Evolutionary conservation across 441 rosid genomes (phyloP).

Genomic region (Adansonia madagascariensis): DNA sequence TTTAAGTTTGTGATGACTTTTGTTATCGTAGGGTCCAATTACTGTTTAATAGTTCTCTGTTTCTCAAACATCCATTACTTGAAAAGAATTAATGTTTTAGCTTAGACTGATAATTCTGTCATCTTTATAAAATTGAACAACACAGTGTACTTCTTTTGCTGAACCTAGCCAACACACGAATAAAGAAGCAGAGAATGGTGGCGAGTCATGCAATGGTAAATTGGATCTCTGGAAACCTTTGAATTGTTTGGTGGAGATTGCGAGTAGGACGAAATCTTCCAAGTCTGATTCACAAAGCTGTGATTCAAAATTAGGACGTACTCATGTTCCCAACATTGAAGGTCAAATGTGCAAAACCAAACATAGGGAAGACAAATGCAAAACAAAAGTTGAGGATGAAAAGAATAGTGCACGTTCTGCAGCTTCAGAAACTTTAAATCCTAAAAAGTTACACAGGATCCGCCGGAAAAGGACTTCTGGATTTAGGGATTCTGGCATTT

Average conservation of each 20-base stretch:
- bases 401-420: conserved; percentile 43
- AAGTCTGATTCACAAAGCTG: conserved; percentile 50
- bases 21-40: conserved; percentile 9
- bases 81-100: not conserved
- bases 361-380: conserved; percentile 48
- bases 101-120: conserved; percentile 17
- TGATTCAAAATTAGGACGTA: conserved; percentile 52
- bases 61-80: not conserved
- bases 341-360: conserved; percentile 39
- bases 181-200: conserved; percentile 41
- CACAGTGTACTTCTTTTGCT: conserved; percentile 60
- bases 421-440: conserved; percentile 47
- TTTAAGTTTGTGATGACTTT: conserved; percentile 18
- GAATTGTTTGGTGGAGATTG: conserved; percentile 68
- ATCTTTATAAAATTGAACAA: conserved; percentile 17
- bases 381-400: conserved; percentile 48
- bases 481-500: conserved; percentile 46
- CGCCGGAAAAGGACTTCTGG: conserved; percentile 46
- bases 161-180: conserved; percentile 51
- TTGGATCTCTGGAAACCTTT: conserved; percentile 66
- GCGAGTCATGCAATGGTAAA: conserved; percentile 52
- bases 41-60: not conserved
- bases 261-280: conserved; percentile 56
- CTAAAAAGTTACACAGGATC: conserved; percentile 54
- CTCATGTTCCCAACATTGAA: conserved; percentile 38